Conservation (phyloP, 1,284 basidiomycete genomes). For the Takashimella koratensis region DNA sequence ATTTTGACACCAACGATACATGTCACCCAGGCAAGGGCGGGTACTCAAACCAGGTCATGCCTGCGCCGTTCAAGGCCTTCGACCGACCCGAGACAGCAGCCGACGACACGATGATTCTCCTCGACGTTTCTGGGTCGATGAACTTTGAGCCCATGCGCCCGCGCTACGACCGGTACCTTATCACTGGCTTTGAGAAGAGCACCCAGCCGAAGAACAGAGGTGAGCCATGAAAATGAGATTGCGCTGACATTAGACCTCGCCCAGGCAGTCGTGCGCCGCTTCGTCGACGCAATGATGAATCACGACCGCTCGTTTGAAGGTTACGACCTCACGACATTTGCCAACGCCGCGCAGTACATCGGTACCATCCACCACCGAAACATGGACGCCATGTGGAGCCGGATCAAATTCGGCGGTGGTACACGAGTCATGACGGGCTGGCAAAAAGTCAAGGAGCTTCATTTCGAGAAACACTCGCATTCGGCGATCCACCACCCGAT, state of each 20-base stretch:
- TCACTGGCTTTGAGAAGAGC: conserved; percentile 12
- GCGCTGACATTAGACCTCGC: conserved; percentile 10
- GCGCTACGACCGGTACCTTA: conserved; percentile 15
- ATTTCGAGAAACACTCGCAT: conserved; percentile 21
- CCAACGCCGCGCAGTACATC: conserved; percentile 12
- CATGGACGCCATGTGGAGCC: conserved; percentile 13
- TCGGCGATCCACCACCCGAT: conserved; percentile 20
- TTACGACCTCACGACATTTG: conserved; percentile 18
- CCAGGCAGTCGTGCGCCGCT: conserved; percentile 19
- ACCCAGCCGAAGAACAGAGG: conserved; percentile 20
- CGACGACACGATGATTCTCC: conserved; percentile 21
- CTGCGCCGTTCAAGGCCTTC: conserved; percentile 12
- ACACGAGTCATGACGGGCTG: conserved; percentile 25
- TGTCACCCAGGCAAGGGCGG: conserved; percentile 17
- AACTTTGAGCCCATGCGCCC: conserved; percentile 14
- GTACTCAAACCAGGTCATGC: conserved; percentile 22
- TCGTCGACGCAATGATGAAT: conserved; percentile 20
- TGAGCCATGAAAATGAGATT: conserved; percentile 1
- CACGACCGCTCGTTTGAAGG: conserved; percentile 13
- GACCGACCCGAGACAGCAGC: conserved; percentile 7
- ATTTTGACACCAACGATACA: conserved; percentile 14
- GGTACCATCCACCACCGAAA: conserved; percentile 16
- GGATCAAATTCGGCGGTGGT: conserved; percentile 15
- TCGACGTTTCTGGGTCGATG: conserved; percentile 22
- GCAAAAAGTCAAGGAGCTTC: conserved; percentile 23